Base-by-base conservation (phyloP, 352 stramenopile genomes). In the Phytophthora multivora region DNA sequence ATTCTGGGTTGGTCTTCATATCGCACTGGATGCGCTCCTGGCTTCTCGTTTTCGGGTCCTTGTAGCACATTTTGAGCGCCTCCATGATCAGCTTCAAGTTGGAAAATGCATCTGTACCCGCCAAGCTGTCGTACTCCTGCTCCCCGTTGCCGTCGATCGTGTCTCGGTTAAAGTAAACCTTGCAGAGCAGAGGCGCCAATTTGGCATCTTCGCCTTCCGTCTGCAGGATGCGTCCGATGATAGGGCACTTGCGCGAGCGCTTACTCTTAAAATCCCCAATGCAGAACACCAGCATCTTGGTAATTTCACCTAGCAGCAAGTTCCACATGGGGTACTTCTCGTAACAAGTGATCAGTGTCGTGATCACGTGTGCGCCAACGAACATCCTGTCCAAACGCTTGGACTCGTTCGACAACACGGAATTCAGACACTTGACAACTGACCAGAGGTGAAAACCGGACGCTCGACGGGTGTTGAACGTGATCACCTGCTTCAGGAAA, bases 211-310 rank as follows among this genome's bases (percentile, higher is more conserved):
- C 63, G 5, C 65, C 76, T 15, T 90, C 69, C 0, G 73, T 79
- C 5, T 78, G 55, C 66, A 94, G 30, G 16, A 96, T 68, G n/a
- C 70, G 80, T 8, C 70, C 80, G 25, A 96, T 83, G 40, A 96
- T 86, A 5, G 87, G 87, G 41, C 87, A 96, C 38, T 73, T 86
- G 21, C 87, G 71, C 36, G 85, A 94, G 12, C 87, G 83, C 56
- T 96, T 94, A 63, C 80, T 87, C 58, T 96, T 96, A 50, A 93
- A 92, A 71, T 96, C 87, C 4, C 83, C 85, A 42, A 96, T 76
- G 33, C 73, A 88, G 63, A 94, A 96, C 23, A 94, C 59, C 16
- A 96, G 56, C 73, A 95, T 92, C 54, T 93, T 91, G 7, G 87
- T 93, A 36, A 95, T 90, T 60, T 93, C 85, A 30, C 83, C 81